phyloP scores from a whole-genome alignment of 176 grass and related monocot species.

The Tuctoria greenei region DNA sequence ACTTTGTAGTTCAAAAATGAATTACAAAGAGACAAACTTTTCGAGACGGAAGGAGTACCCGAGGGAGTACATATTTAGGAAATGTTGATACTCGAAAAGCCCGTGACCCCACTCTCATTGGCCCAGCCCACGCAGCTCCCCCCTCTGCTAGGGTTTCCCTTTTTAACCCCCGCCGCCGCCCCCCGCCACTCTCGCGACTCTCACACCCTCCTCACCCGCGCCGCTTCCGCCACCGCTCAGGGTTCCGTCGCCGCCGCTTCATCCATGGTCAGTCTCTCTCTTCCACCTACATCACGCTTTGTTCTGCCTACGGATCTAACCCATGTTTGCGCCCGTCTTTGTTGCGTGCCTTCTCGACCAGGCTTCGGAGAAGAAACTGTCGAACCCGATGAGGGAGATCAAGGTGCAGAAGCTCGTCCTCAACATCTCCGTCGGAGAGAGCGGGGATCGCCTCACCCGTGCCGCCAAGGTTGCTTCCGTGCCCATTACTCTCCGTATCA shows the following conservation, averaged over 20 bases:
- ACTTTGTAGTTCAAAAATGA: too few relatives aligned
- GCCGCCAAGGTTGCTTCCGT: slow-evolving; percentile 41
- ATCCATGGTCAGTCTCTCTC: slow-evolving; percentile 28
- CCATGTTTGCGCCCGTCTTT: not conserved
- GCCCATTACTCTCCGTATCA: not conserved
- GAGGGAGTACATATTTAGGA: too few relatives aligned
- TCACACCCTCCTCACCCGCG: not conserved
- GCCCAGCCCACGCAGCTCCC: not conserved
- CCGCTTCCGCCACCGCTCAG: not conserved
- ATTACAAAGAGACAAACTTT: too few relatives aligned
- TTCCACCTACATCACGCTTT: not conserved
- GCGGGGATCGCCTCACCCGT: slow-evolving; percentile 65
- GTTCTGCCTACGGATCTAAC: not conserved
- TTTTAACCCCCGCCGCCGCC: slow-evolving; percentile 29
- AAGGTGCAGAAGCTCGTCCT: slow-evolving; percentile 67
- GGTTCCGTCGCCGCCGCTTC: not conserved
- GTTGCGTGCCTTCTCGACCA: not conserved
- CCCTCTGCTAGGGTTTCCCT: slow-evolving; percentile 32
- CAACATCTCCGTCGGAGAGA: slow-evolving; percentile 76
- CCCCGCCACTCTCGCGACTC: not conserved
- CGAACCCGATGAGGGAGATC: slow-evolving; percentile 67
- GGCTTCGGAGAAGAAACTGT: slow-evolving; percentile 65
- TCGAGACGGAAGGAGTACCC: too few relatives aligned
- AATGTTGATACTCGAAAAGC: too few relatives aligned
- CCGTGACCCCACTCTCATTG: not conserved